A percentile compares a stretch with the other conserved stretches of the same genome.
phyloP scores from a whole-genome alignment of 495 filamentous ascomycete genomes.

The Hamigera avellanea region DNA sequence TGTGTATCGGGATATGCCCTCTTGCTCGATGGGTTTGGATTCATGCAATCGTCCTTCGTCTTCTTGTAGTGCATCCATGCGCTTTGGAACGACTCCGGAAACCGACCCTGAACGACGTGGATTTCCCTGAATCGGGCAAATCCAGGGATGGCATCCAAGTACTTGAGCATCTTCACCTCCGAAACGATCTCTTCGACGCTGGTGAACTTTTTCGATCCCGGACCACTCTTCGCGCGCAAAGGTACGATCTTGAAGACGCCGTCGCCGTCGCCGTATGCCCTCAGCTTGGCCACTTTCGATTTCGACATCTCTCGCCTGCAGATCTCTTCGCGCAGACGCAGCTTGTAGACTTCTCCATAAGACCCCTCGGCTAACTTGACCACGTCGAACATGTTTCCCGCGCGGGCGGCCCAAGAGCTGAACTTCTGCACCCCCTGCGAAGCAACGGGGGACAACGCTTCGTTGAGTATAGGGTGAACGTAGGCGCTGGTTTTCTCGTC shows the following conservation, averaged over 20 bases:
- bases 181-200: slow-evolving; percentile 42
- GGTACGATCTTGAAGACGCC: slow-evolving; percentile 42
- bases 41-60: slow-evolving; percentile 45
- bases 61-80: slow-evolving; percentile 56
- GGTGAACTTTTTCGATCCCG: slow-evolving; percentile 36
- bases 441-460: slow-evolving; percentile 25
- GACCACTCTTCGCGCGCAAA: slow-evolving; percentile 29
- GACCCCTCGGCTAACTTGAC: slow-evolving; percentile 40
- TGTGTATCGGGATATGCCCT: slow-evolving; percentile 52
- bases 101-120: slow-evolving; percentile 59
- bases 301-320: slow-evolving; percentile 28
- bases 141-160: slow-evolving; percentile 68
- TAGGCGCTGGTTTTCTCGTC: slow-evolving; percentile 27
- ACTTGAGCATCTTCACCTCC: slow-evolving; percentile 66
- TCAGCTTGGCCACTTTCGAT: slow-evolving; percentile 26
- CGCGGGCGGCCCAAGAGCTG: slow-evolving; percentile 28
- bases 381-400: slow-evolving; percentile 29
- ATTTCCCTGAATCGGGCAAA: slow-evolving; percentile 83
- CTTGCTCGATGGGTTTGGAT: slow-evolving; percentile 53
- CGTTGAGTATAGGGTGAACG: slow-evolving; percentile 25
- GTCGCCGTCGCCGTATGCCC: slow-evolving; percentile 29
- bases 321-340: slow-evolving; percentile 26
- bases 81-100: slow-evolving; percentile 47
- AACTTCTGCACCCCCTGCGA: slow-evolving; percentile 32
- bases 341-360: slow-evolving; percentile 40